phyloP scores from a whole-genome alignment of 2,329 filamentous ascomycete species.

The Hypoxylon sp. region DNA sequence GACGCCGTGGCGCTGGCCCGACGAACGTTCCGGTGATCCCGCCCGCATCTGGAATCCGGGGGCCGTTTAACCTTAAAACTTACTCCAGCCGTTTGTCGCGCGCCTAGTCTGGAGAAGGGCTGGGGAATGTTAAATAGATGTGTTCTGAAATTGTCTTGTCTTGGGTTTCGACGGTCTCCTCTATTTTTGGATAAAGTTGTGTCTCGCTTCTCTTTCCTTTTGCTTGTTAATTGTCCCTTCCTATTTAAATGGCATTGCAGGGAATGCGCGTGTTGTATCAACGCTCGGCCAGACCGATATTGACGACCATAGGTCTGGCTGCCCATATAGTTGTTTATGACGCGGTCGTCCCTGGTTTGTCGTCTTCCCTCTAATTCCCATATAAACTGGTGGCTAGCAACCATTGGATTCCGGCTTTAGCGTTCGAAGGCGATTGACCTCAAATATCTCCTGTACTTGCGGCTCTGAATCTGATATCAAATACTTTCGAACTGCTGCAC shows the following conservation, averaged over 20 bases:
- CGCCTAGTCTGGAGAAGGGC: conserved; percentile 11
- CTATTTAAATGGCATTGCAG: neutral
- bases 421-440: neutral
- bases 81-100: conserved; percentile 21
- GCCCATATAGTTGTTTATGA: neutral
- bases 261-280: neutral
- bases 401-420: neutral
- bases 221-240: neutral
- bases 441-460: neutral
- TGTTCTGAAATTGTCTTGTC: conserved; percentile 22
- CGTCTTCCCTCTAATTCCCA: neutral
- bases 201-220: conserved; percentile 1
- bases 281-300: conserved; percentile 2
- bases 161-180: conserved; percentile 7
- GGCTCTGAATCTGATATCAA: neutral
- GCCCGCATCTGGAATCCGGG: conserved; percentile 34
- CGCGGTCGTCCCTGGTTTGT: neutral
- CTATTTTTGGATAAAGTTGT: conserved; percentile 33
- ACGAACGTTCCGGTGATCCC: conserved; percentile 13
- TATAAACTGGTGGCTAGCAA: neutral
- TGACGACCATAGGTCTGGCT: neutral
- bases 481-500: neutral
- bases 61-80: conserved; percentile 24
- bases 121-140: conserved; percentile 12
- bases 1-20: conserved; percentile 19